Evolutionary conservation across 306 rosid genomes (phyloP).

Genomic region (Prunus armeniaca): DNA sequence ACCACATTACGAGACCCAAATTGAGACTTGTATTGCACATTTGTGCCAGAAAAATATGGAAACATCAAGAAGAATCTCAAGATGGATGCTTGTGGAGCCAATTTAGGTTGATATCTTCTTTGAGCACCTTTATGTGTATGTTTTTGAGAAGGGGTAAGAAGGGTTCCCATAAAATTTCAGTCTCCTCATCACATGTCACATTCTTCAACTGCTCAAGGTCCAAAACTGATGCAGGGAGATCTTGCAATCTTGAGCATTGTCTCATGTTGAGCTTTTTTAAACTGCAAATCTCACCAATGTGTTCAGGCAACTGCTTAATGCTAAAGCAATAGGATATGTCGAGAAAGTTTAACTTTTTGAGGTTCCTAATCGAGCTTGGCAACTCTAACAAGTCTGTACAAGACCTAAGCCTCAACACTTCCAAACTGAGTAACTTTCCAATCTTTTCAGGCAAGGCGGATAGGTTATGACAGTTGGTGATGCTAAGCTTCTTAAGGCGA

Average conservation of each 20-base stretch:
- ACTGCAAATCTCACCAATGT: constrained; percentile 34
- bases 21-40: no score
- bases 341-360: constrained; percentile 31
- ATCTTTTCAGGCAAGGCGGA: constrained; percentile 40
- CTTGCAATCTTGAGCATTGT: constrained; percentile 37
- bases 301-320: constrained; percentile 38
- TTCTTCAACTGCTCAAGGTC: constrained; percentile 31
- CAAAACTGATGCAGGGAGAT: constrained; percentile 41
- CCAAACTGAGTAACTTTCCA: constrained; percentile 40
- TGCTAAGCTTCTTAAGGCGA: constrained; percentile 42
- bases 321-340: constrained; percentile 54
- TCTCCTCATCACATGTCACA: constrained; percentile 49
- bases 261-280: constrained; percentile 36
- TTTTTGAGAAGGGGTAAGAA: not conserved
- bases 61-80: no score
- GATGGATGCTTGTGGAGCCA: constrained; percentile 8
- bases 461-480: constrained; percentile 59
- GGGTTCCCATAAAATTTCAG: not conserved
- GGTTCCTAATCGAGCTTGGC: constrained; percentile 37
- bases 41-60: no score
- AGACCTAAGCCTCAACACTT: constrained; percentile 43
- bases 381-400: constrained; percentile 44
- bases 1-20: no score
- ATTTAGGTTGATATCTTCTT: constrained; percentile 12
- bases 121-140: not conserved